Conservation (phyloP, 352 stramenopile genomes). For the Aphanomyces cochlioides region DNA sequence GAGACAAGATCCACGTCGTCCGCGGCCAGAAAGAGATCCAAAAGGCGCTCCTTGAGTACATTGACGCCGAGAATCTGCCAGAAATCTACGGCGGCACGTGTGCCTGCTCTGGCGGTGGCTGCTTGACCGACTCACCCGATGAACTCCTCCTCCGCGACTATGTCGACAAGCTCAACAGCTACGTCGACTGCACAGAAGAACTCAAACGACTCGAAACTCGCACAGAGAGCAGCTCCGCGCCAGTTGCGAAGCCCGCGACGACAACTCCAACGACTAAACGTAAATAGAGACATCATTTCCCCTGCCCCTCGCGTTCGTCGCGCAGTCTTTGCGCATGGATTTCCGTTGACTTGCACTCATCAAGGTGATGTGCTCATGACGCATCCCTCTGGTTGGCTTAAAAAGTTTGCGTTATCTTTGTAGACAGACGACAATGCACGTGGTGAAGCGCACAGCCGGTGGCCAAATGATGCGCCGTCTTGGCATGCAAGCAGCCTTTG, state of each 20-base stretch:
- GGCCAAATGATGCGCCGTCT: neutral
- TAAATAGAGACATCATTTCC: neutral
- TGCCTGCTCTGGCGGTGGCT: constrained; percentile 49
- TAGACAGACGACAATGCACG: too few species aligned
- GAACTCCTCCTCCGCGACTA: constrained; percentile 60
- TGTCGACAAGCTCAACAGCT: constrained; percentile 35
- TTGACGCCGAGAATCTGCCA: constrained; percentile 58
- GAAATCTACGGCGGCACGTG: constrained; percentile 62
- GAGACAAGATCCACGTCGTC: constrained; percentile 57
- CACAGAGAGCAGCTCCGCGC: neutral
- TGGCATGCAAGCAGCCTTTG: neutral
- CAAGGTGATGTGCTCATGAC: too few species aligned
- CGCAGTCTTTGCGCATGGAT: too few species aligned
- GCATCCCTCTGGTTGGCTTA: too few species aligned
- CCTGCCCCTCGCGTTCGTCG: too few species aligned
- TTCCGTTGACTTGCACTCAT: too few species aligned
- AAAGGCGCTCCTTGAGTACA: constrained; percentile 65
- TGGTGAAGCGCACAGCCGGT: too few species aligned
- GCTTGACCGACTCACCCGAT: constrained; percentile 58
- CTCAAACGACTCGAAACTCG: constrained; percentile 9
- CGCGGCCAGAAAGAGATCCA: constrained; percentile 62
- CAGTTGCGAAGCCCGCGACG: neutral
- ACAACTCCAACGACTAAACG: neutral
- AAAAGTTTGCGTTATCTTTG: too few species aligned
- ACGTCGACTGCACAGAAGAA: constrained; percentile 24